Evolutionary conservation across 352 stramenopile genomes (phyloP), one percentile per base, ranked within the genome.

Genomic region (Phytophthora idaei): DNA sequence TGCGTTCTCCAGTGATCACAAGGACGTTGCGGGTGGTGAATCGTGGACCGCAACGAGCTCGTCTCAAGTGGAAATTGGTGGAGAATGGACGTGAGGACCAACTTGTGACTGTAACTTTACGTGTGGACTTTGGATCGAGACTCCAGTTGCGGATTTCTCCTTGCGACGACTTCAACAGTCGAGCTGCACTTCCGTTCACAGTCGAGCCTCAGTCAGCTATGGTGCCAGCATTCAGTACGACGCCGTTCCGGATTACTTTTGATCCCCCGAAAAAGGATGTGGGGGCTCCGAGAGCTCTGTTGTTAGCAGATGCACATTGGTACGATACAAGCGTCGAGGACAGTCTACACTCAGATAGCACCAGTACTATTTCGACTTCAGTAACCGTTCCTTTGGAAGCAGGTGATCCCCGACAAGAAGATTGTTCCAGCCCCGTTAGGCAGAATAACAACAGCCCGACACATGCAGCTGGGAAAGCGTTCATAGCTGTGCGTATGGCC

Each of bases 281-380:
- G 5, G 51, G 44, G 9, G 59, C 69, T 1, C 53, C 73, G 4
- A 74, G 86, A 28, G 65, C 69, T 14, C 55, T 93, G 48, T 41
- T 94, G n/a, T 39, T 94, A 11, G 86, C 75, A 0, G 81, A 94
- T 44, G 84, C 80, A 2, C 65, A 86, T 32, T 94, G 84, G 86
- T 77, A 80, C 31, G 76, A 83, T n/a, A 44, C 51, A 5, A 57
- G 54, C 11, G 6, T 27, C 6, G 50, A 75, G n/a, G 72, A 64
- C 17, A 44, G 44, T 0, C 6, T 44, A 10, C 21, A 46, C 41
- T 5, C 31, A 28, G 17, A 50, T 3, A 34, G 31, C 12, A 39
- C 49, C 1, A 28, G 9, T 41, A 48, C 64, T 14, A 39, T 60
- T 45, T 42, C 63, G 36, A 32, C 64, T 64, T 1, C 54, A 66